These are phyloP conservation scores for Xylariaceae sp. DNA, from an alignment of 2,329 filamentous ascomycete genomes.

Conservation along the genomic window DNA sequence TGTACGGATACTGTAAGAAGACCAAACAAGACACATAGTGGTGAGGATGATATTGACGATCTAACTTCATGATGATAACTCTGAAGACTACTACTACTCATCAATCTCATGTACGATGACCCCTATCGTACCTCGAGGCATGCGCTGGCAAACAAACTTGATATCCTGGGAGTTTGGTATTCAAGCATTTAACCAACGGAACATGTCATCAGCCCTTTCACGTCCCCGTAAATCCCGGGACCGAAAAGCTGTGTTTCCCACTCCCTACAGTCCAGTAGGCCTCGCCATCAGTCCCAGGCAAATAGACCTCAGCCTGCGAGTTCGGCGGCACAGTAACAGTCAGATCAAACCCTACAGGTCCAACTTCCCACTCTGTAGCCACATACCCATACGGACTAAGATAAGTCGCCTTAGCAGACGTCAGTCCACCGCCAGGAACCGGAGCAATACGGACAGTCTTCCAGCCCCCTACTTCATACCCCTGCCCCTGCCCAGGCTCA, in stretches of 20 bases:
- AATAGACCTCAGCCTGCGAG: slow-evolving; percentile 18
- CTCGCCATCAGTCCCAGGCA: slow-evolving; percentile 16
- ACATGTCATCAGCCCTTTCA: neutral
- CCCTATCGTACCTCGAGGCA: no score
- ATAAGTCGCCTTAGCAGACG: slow-evolving; percentile 27
- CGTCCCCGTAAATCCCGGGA: no score
- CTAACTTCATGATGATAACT: no score
- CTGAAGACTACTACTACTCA: no score
- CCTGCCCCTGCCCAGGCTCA: no score
- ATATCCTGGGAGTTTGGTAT: no score
- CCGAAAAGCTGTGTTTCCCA: slow-evolving; percentile 19
- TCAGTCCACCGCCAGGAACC: slow-evolving; percentile 36
- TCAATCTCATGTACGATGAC: no score
- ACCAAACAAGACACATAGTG: no score
- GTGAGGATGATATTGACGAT: no score
- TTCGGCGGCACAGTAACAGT: slow-evolving; percentile 24
- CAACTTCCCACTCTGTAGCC: slow-evolving; percentile 27
- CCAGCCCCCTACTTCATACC: no score
- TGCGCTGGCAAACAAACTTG: no score
- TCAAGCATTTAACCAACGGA: neutral
- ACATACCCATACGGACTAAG: slow-evolving; percentile 33
- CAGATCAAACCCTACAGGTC: slow-evolving; percentile 20
- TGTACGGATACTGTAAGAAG: no score
- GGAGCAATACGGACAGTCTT: slow-evolving; percentile 35
- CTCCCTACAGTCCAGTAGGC: slow-evolving; percentile 21